These are phyloP conservation scores for Penicillium corylophilum DNA, from an alignment of 2,329 filamentous ascomycete species.

Conservation along the genomic window DNA sequence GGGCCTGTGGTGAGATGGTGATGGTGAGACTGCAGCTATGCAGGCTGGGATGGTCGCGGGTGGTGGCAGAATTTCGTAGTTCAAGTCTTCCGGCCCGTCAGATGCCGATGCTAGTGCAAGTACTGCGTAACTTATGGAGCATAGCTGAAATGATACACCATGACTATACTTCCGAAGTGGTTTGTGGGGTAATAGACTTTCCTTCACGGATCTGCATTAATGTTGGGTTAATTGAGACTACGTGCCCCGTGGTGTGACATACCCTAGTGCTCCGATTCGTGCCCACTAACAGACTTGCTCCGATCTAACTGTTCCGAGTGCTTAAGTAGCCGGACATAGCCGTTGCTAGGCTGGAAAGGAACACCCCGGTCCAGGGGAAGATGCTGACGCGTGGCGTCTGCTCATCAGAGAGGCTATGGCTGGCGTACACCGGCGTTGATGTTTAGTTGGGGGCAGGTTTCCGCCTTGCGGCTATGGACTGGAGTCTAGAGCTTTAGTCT, in stretches of 20 bases:
- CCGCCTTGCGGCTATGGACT: background rate
- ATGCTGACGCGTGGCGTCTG: background rate
- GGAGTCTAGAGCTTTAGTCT: background rate
- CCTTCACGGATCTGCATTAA: background rate
- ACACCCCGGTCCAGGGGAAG: background rate
- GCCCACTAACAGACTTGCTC: background rate
- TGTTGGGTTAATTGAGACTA: too few relatives aligned
- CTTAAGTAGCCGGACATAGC: conserved; percentile 5
- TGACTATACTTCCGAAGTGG: background rate
- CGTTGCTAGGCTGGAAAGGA: conserved; percentile 10
- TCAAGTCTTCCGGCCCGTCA: background rate
- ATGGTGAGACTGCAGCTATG: background rate
- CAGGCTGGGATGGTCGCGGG: background rate
- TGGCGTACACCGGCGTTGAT: background rate
- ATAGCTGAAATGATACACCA: background rate
- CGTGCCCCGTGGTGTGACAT: background rate
- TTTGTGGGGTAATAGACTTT: background rate
- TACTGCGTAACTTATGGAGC: background rate
- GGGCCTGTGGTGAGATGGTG: background rate
- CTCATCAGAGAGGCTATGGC: background rate
- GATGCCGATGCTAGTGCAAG: background rate
- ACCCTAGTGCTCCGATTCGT: background rate
- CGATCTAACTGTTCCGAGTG: background rate
- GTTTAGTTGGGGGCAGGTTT: background rate
- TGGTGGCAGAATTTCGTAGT: background rate